Evolutionary conservation across 495 filamentous ascomycete genomes (phyloP).

Genomic region (Penicillium canariense): DNA sequence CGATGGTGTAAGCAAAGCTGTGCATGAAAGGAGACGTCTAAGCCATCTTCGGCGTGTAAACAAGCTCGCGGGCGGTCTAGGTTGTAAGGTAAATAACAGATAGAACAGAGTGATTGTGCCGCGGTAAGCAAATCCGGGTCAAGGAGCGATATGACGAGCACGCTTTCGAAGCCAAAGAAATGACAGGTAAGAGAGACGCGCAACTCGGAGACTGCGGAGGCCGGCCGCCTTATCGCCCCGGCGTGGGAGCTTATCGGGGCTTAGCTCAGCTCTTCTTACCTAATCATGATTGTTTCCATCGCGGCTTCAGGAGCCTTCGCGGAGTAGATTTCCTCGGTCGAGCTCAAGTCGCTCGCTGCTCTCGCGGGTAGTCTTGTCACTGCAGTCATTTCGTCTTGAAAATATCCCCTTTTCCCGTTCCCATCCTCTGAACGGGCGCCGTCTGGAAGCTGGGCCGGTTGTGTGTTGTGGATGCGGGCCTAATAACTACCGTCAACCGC

Average conservation of each 20-base stretch:
- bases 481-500: conserved; percentile 33
- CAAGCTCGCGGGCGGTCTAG: background rate
- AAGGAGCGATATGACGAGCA: background rate
- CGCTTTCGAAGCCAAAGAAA: background rate
- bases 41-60: conserved; percentile 3
- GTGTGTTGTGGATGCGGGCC: conserved; percentile 36
- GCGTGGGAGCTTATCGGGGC: conserved; percentile 14
- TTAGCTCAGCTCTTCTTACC: conserved; percentile 12
- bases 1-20: background rate
- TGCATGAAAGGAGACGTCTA: conserved; percentile 11
- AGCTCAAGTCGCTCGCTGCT: conserved; percentile 6
- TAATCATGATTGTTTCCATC: conserved; percentile 15
- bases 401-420: background rate
- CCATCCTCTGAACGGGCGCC: conserved; percentile 23
- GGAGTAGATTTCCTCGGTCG: conserved; percentile 5
- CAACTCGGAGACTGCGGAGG: conserved; percentile 15
- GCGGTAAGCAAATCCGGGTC: background rate
- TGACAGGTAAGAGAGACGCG: background rate
- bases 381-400: conserved; percentile 2
- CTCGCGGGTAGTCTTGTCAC: background rate
- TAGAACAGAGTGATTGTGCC: background rate
- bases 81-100: background rate
- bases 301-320: conserved; percentile 21
- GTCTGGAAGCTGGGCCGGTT: conserved; percentile 15
- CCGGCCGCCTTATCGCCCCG: conserved; percentile 13